Conservation (phyloP, 495 filamentous ascomycete genomes). For the Penicillium ochrochloron region DNA sequence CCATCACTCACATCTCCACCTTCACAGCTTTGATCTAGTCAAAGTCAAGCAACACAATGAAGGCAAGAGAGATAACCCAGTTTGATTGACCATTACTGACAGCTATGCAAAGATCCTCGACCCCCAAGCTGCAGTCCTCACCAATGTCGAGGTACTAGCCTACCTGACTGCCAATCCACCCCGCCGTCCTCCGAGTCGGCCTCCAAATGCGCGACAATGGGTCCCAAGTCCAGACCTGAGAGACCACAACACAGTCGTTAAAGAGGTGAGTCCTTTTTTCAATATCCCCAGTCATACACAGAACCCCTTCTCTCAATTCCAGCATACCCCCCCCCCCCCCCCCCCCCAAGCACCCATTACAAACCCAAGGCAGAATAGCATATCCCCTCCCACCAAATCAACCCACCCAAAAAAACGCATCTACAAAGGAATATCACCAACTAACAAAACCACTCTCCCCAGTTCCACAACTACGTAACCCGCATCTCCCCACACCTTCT, state of each 20-base stretch:
- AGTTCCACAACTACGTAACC: slow-evolving; percentile 52
- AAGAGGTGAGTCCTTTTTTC: slow-evolving; percentile 43
- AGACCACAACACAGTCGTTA: slow-evolving; percentile 56
- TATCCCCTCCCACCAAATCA: background rate
- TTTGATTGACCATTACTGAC: background rate
- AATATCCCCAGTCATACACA: background rate
- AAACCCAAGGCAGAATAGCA: background rate
- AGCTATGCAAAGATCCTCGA: slow-evolving; percentile 56
- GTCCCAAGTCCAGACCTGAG: slow-evolving; percentile 48
- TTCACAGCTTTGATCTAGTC: slow-evolving; percentile 6
- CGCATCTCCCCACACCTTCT: slow-evolving; percentile 47
- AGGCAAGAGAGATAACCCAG: slow-evolving; percentile 25
- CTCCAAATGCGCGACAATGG: slow-evolving; percentile 45
- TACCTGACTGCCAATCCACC: slow-evolving; percentile 58
- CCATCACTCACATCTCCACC: slow-evolving; percentile 7
- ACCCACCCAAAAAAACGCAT: background rate
- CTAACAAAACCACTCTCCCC: slow-evolving; percentile 4
- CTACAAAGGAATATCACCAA: background rate
- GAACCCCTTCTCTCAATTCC: background rate
- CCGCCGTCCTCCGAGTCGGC: slow-evolving; percentile 46
- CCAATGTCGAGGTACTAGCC: slow-evolving; percentile 67
- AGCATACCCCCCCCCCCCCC: background rate
- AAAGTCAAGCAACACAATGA: slow-evolving; percentile 32
- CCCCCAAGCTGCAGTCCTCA: slow-evolving; percentile 63
- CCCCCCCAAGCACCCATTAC: background rate